These are phyloP conservation scores for Saturnispora saitoi DNA, from an alignment of 805 yeast genomes.

Conservation along the genomic window DNA sequence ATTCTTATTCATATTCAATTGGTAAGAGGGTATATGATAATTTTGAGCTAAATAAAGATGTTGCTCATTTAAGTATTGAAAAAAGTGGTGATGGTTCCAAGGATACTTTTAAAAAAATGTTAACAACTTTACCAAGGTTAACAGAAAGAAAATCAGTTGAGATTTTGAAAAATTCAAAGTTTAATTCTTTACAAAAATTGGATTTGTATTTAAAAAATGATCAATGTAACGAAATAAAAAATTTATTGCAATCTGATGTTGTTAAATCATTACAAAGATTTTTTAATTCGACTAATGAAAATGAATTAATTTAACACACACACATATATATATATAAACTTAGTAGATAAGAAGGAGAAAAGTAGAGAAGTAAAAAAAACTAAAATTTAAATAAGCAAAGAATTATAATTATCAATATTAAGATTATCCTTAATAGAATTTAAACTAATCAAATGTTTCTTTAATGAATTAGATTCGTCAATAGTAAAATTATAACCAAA, in stretches of 20 bases:
- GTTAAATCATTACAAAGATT: constrained; percentile 40
- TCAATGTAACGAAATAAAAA: constrained; percentile 4
- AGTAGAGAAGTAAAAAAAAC: not conserved
- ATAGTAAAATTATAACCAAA: constrained; percentile 38
- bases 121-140: constrained; percentile 51
- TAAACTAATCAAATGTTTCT: constrained; percentile 30
- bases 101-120: constrained; percentile 40
- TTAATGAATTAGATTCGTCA: constrained; percentile 33
- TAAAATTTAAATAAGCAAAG: constrained; percentile 25
- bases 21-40: constrained; percentile 47
- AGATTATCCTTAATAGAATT: constrained; percentile 39
- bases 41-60: constrained; percentile 42
- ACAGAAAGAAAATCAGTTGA: constrained; percentile 43
- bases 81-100: constrained; percentile 43
- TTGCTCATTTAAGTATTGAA: constrained; percentile 47
- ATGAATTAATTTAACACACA: constrained; percentile 8
- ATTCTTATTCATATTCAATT: constrained; percentile 49
- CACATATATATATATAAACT: not conserved
- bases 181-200: constrained; percentile 9
- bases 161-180: constrained; percentile 26
- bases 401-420: constrained; percentile 44
- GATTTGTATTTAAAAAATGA: not conserved
- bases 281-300: constrained; percentile 40
- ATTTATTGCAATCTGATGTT: constrained; percentile 35
- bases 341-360: constrained; percentile 1